Evolutionary conservation across 2,329 filamentous ascomycete genomes (phyloP).

Genomic region (Colletotrichum abscissum): DNA sequence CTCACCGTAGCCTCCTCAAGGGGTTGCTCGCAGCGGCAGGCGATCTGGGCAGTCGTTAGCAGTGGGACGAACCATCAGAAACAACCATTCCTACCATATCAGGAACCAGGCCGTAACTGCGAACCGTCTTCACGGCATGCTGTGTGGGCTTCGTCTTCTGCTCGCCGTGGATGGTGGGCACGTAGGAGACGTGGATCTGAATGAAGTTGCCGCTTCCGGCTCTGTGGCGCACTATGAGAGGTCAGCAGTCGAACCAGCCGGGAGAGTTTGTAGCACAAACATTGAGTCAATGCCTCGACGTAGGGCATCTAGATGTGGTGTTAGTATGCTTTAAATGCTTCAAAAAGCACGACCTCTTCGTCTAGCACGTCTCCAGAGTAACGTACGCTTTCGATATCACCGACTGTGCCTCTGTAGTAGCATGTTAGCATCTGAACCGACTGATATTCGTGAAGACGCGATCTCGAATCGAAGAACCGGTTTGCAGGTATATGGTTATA

Average conservation of each 20-base stretch:
- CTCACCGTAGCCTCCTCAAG: slow-evolving; percentile 80
- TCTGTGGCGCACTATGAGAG: slow-evolving; percentile 66
- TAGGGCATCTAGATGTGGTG: slow-evolving; percentile 71
- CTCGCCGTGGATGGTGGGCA: slow-evolving; percentile 77
- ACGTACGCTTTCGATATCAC: slow-evolving; percentile 79
- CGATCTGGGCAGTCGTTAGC: slow-evolving; percentile 68
- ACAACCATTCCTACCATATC: slow-evolving; percentile 67
- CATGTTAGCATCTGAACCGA: not conserved
- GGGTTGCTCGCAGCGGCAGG: slow-evolving; percentile 86
- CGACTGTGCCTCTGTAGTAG: slow-evolving; percentile 47
- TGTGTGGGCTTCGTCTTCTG: slow-evolving; percentile 99
- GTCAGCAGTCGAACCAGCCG: not conserved
- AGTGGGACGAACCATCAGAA: not conserved
- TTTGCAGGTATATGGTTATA: no score
- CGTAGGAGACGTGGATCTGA: slow-evolving; percentile 89
- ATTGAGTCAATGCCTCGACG: slow-evolving; percentile 85
- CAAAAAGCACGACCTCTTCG: not conserved
- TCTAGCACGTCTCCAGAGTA: not conserved
- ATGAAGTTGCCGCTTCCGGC: slow-evolving; percentile 84
- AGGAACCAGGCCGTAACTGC: slow-evolving; percentile 80
- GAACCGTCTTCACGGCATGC: slow-evolving; percentile 84
- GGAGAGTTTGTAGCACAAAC: not conserved
- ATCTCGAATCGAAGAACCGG: not conserved
- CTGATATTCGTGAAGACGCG: not conserved
- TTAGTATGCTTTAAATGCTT: not conserved